Base-by-base conservation (phyloP, 1,139 yeast species). In the Casaregolazyma suthepensis region DNA sequence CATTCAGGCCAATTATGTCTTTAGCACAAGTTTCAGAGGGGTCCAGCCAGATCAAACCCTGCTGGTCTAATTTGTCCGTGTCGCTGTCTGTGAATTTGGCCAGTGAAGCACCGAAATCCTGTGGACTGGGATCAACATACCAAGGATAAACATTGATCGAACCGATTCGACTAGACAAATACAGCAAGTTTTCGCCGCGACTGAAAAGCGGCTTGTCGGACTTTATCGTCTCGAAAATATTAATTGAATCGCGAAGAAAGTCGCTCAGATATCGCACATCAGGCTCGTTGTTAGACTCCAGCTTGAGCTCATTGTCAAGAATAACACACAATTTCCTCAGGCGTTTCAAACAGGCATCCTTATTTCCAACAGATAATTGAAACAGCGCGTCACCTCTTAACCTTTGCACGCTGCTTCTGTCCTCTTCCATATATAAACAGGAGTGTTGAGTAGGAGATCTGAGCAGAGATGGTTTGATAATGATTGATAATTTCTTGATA, bases 71-170 rank as follows among this genome's bases (percentile, higher is more conserved):
- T 9, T 54, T 49, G 13, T 57, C 42, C 51, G 31, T 43, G 40
- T 43, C 56, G 65, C 70, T 5, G 48, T 47, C n/a, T 48, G 43
- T 0, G 64, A 58, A n/a, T 59, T 47, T 1, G 45, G 38, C 43
- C 61, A 54, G 15, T 44, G 47, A 1, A 60, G 61, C 42, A 57
- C 64, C 20, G 18, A 45, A 45, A 22, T 54, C 58, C 2, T 47
- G 48, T n/a, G 43, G 50, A 45, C 52, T 45, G 2, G 62, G 62
- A n/a, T 62, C 64, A 9, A 12, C 40, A n/a, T 15, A 38, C 69
- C 69, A 66, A 1, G 70, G 70, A 20, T 56, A 59, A 45, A 63
- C 61, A 29, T 53, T 29, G 22, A 47, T 52, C 5, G 47, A 23
- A 9, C 59, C 58, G 2, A 64, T 54, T n/a, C 53, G 54, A 20